Evolutionary conservation across 176 grass and related monocot genomes (phyloP), one percentile per base, ranked within the genome.

Genomic region (Stipa capillata): DNA sequence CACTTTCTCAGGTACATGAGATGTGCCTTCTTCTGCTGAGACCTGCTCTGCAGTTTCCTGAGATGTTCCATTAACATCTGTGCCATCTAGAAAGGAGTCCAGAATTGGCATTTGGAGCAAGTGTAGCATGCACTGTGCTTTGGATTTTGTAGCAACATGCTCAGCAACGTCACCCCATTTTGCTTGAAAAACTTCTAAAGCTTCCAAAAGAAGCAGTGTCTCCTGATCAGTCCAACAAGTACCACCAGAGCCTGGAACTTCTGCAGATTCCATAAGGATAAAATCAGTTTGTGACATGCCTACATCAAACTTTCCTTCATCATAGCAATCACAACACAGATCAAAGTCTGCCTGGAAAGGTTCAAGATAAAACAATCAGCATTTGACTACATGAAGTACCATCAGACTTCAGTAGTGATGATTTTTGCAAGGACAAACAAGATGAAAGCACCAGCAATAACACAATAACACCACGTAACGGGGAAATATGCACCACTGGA

Each of bases 71-170:
- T 24, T 73, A 12, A 31, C 74, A 70, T 63, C 36, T 73, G 40
- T 13, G 14, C 58, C 66, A 73, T 83, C 60, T 18, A 88, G 60
- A 77, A 92, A 92, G 11, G 72, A 67, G 29, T 92, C 90, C 15
- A 82, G 39, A 68, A 90, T 92, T 42, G 85, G 93, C 87, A 93
- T 93, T 77, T 97, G 79, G 56, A 97, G 87, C 67, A 97, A 92
- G 69, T 97, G 86, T 52, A 86, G 58, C 79, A 93, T 97, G 73
- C 93, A 93, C 32, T 97, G 90, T 36, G 80, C 71, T 90, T 97
- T 97, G 39, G 75, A 88, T 90, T 97, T 97, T 32, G 93, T 97
- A 81, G 90, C 93, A 64, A 97, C 93, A 82, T 97, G 93, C 54
- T 92, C 93, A 55, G 93, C 90, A 69, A 97, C 93, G 68, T 92